Evolutionary conservation across 371 early-diverging fungal species (phyloP).

Genomic region (Nematocida sp.): DNA sequence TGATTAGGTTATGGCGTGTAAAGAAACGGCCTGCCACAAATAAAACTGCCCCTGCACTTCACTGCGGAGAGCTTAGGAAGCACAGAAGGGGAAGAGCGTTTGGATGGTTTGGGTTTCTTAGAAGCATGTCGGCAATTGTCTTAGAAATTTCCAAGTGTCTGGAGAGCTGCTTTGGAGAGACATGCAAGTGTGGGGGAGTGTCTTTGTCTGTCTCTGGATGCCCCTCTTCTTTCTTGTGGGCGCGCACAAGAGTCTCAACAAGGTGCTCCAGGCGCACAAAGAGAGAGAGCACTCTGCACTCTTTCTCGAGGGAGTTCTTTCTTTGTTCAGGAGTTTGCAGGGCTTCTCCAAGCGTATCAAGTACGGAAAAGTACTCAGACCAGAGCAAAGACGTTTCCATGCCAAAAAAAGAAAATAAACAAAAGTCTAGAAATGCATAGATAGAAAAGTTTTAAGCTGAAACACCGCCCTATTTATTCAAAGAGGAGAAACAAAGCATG

Average conservation of each 20-base stretch:
- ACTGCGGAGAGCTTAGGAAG: too few species aligned
- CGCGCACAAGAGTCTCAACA: background rate
- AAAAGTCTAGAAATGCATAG: too few species aligned
- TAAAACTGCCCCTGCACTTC: too few species aligned
- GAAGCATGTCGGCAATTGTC: background rate
- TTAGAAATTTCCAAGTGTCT: background rate
- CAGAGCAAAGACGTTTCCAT: too few species aligned
- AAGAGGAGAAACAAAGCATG: conserved; percentile 1
- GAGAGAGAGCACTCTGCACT: conserved; percentile 5
- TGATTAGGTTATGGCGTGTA: too few species aligned
- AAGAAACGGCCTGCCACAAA: too few species aligned
- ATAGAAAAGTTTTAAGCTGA: conserved; percentile 6
- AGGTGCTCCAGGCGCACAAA: background rate
- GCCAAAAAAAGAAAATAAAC: too few species aligned
- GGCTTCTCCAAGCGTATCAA: conserved; percentile 1
- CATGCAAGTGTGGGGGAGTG: too few species aligned
- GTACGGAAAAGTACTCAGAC: too few species aligned
- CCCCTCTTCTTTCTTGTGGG: too few species aligned
- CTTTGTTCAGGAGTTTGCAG: background rate
- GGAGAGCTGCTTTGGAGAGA: background rate
- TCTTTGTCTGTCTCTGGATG: too few species aligned
- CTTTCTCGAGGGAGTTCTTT: conserved; percentile 12
- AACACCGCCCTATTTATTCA: background rate
- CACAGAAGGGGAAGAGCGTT: background rate
- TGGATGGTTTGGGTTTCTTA: background rate